Conservation (phyloP, 495 filamentous ascomycete species). For the Penicillium arizonense region DNA sequence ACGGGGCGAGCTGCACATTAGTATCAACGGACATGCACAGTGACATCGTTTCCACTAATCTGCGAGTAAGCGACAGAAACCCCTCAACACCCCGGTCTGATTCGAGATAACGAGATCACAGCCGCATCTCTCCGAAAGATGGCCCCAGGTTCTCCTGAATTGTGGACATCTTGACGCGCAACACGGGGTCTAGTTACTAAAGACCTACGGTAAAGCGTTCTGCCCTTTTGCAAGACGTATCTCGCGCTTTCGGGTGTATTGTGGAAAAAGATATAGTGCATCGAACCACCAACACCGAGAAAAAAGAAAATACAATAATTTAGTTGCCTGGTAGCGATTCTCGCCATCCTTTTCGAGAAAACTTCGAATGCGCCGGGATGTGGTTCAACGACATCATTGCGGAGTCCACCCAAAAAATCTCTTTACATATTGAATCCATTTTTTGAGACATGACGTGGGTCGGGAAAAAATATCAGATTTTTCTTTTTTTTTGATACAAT, state of each 20-base stretch:
- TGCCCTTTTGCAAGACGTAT: background rate
- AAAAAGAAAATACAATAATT: too few species aligned
- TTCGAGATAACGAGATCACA: background rate
- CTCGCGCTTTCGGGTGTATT: background rate
- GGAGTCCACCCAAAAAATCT: background rate
- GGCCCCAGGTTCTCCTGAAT: background rate
- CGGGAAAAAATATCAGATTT: background rate
- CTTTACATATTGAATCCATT: too few species aligned
- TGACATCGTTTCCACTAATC: background rate
- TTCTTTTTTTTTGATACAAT: background rate
- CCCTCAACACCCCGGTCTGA: background rate
- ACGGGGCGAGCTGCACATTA: too few species aligned
- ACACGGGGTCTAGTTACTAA: background rate
- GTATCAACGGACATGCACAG: background rate
- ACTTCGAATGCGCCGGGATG: slow-evolving; percentile 2
- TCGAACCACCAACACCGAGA: too few species aligned
- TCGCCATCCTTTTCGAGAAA: slow-evolving; percentile 2
- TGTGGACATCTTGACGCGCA: background rate
- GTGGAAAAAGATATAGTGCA: too few species aligned
- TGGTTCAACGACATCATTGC: slow-evolving; percentile 7
- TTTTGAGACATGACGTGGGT: slow-evolving; percentile 7
- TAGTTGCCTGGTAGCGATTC: too few species aligned
- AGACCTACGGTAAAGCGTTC: background rate
- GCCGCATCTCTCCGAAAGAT: background rate
- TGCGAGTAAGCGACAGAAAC: background rate